Percentiles rank a stretch among this genome's conserved stretches.
Conservation (phyloP, 495 filamentous ascomycete species). For the Astrothelium subdiscretum region DNA sequence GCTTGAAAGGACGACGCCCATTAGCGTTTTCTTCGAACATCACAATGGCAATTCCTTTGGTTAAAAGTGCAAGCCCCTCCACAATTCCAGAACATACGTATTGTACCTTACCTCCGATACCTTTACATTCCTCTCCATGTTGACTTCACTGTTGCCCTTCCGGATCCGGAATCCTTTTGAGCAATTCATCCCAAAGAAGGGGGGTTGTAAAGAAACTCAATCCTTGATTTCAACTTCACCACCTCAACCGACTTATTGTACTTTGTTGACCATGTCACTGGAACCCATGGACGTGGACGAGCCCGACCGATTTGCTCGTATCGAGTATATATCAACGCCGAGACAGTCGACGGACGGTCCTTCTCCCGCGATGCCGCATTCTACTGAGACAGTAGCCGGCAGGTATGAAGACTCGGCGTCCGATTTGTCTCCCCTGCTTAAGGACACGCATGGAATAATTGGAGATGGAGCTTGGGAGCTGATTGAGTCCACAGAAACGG, state of each 20-base stretch:
- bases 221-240: neutral
- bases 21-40: too few species aligned
- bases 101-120: neutral
- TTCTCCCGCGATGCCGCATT: neutral
- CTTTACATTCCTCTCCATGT: neutral
- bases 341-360: neutral
- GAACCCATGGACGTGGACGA: neutral
- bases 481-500: neutral
- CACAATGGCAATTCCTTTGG: too few species aligned
- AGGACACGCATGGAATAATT: neutral
- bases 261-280: neutral
- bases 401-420: neutral
- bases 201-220: neutral
- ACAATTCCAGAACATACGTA: neutral
- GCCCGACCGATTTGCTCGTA: neutral
- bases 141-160: neutral
- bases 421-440: neutral
- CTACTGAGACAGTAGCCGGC: neutral
- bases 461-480: neutral
- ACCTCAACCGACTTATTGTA: neutral
- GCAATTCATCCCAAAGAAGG: neutral
- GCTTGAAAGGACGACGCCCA: too few species aligned
- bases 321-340: neutral
- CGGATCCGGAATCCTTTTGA: neutral
- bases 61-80: neutral